phyloP scores from a whole-genome alignment of 495 filamentous ascomycete species.

The Parathielavia appendiculata region DNA sequence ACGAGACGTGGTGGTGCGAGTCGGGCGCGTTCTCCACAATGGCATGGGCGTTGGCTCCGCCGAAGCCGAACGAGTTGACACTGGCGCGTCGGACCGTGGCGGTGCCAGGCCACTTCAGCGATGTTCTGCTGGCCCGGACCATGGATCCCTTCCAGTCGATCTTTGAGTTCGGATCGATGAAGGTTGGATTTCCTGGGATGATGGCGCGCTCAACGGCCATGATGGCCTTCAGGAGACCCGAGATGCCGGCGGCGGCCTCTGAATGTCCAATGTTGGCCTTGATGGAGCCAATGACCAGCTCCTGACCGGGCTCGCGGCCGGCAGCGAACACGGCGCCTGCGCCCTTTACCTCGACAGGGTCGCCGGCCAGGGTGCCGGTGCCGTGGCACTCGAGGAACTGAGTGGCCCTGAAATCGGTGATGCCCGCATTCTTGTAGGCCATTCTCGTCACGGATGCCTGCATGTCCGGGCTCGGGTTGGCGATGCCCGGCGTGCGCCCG shows the following conservation, averaged over 20 bases:
- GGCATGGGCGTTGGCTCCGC: conserved; percentile 39
- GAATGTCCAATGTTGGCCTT: conserved; percentile 50
- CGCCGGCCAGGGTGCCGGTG: conserved; percentile 34
- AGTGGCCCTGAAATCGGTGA: conserved; percentile 40
- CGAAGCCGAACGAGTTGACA: conserved; percentile 40
- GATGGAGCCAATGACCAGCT: conserved; percentile 24
- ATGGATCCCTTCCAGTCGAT: conserved; percentile 28
- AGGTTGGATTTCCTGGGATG: conserved; percentile 34
- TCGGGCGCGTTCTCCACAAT: conserved; percentile 24
- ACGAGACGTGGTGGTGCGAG: conserved; percentile 1
- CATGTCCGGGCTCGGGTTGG: conserved; percentile 44
- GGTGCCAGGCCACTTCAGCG: conserved; percentile 26
- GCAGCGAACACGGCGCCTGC: neutral
- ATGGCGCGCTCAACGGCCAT: conserved; percentile 45
- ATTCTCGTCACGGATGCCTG: conserved; percentile 48
- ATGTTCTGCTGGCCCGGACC: conserved; percentile 23
- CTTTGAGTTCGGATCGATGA: conserved; percentile 43
- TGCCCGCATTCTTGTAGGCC: conserved; percentile 42
- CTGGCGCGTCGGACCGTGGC: conserved; percentile 24
- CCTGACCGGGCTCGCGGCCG: neutral
- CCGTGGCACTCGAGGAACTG: conserved; percentile 38
- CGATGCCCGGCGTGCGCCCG: conserved; percentile 47
- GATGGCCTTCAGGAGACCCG: conserved; percentile 48
- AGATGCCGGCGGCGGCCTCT: conserved; percentile 47
- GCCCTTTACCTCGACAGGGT: conserved; percentile 36